Base-by-base conservation (phyloP, 495 filamentous ascomycete species). In the Cercophora newfieldiana region DNA sequence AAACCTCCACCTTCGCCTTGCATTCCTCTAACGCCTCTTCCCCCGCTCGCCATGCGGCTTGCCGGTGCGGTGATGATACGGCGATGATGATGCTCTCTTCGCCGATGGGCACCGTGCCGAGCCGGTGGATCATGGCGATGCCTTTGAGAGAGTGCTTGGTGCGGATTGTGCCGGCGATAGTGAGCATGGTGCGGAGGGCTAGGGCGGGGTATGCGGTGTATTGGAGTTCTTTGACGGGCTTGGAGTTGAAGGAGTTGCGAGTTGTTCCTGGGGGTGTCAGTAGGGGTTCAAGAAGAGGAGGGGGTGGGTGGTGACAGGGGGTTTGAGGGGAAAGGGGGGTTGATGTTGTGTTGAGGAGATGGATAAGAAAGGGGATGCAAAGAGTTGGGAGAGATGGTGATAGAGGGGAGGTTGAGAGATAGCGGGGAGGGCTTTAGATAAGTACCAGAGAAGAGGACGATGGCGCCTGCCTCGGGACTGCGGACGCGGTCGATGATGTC, bases 31-130 rank as follows among this genome's bases (percentile, higher is more conserved):
- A 79, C 47, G 92, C 89, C 80, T 94, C 92, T 81, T 98, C 94
- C 0, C 92, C 95, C 0, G 88, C 96, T 68, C 80, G 79, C 94
- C 94, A 99, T 44, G 91, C 95, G 50, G 90, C 91, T 70, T 88
- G 85, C n/a, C 95, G 85, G 83, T 99, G 95, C 50, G 91, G 87
- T 24, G 90, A 82, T 58, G 90, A 91, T 16, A 98, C 91, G 8
- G 92, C 92, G 74, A 99, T 92, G 65, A 94, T 79, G 69, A 99
- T 94, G 69, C 92, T 96, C 73, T 96, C 94, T 77, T 98, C 94
- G 6, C 87, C 88, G 47, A 99, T 87, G 2, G 92, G 92, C 4
- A 97, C 93, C 18, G 83, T 80, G 0, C 95, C 95, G 7, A 99
- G 82, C n/a, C 95, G 85, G 77, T 99, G 95, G 53, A 90, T 81